phyloP scores from a whole-genome alignment of 257 asterid species.

The Solanum chiquidenum region DNA sequence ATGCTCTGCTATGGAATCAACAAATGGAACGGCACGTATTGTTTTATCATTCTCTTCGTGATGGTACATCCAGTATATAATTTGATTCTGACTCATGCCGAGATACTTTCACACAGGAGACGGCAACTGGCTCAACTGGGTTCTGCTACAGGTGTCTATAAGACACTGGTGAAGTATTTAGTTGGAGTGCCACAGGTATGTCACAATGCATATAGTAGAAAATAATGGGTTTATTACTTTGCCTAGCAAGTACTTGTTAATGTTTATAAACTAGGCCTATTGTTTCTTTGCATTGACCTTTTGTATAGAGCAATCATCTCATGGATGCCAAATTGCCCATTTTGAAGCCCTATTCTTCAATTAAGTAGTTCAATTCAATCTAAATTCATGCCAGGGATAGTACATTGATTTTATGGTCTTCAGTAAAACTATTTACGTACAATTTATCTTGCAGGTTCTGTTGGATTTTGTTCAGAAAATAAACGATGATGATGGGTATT shows the following conservation, averaged over 20 bases:
- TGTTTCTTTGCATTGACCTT: not conserved
- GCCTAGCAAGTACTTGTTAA: not conserved
- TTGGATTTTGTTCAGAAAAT: constrained; percentile 88
- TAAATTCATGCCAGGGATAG: not conserved
- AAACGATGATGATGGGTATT: constrained; percentile 96
- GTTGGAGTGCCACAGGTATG: constrained; percentile 97
- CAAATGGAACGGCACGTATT: constrained; percentile 80
- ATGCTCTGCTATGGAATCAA: constrained; percentile 81
- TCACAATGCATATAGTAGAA: constrained; percentile 1
- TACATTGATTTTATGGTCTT: not conserved
- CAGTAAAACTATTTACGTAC: not conserved
- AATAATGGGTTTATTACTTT: not conserved
- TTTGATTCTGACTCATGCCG: not conserved
- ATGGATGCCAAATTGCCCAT: not conserved
- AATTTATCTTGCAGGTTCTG: constrained; percentile 58
- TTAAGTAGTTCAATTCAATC: not conserved
- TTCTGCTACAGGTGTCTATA: constrained; percentile 95
- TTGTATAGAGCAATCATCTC: not conserved
- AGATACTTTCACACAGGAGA: constrained; percentile 50
- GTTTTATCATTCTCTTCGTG: not conserved
- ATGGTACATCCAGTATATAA: not conserved
- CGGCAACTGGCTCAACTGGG: constrained; percentile 91
- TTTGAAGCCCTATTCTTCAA: not conserved
- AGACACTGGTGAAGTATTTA: constrained; percentile 88
- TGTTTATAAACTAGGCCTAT: not conserved